Evolutionary conservation across 768 basidiomycete genomes (phyloP).

Genomic region (Chalciporus chontae): DNA sequence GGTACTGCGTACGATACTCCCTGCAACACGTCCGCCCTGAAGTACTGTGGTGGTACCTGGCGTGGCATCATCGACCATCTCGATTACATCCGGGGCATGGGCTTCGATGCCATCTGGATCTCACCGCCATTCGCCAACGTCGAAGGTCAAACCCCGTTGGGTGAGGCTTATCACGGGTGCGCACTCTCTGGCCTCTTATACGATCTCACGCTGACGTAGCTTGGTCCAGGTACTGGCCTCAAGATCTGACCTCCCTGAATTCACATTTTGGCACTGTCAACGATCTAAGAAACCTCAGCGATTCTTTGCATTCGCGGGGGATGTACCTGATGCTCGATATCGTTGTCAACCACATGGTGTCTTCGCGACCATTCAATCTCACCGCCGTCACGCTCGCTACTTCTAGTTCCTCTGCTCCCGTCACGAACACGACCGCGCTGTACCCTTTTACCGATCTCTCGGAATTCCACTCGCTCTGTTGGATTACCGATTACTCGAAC

Average conservation of each 20-base stretch:
- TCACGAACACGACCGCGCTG: conserved; percentile 20
- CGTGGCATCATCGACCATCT: conserved; percentile 48
- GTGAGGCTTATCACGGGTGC: conserved; percentile 57
- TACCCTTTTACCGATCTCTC: conserved; percentile 33
- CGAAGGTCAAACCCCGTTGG: conserved; percentile 45
- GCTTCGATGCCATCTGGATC: conserved; percentile 59
- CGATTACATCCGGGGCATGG: conserved; percentile 63
- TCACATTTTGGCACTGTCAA: conserved; percentile 48
- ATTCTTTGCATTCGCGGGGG: conserved; percentile 44
- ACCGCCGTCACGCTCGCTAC: conserved; percentile 22
- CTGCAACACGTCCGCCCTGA: conserved; percentile 45
- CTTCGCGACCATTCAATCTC: conserved; percentile 24
- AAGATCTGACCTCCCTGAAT: conserved; percentile 47
- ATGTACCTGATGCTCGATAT: conserved; percentile 65
- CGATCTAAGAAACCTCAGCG: conserved; percentile 47
- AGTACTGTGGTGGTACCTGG: conserved; percentile 60
- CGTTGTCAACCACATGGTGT: conserved; percentile 60
- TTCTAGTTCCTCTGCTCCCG: conserved; percentile 5
- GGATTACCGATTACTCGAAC: conserved; percentile 41
- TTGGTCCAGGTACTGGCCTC: conserved; percentile 47
- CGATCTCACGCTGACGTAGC: not conserved
- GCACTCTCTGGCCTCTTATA: not conserved
- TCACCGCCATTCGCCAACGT: conserved; percentile 51
- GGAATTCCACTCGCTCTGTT: conserved; percentile 40
- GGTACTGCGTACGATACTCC: conserved; percentile 28